Evolutionary conservation across 805 yeast genomes (phyloP).

Genomic region (Yarrowia sp.): DNA sequence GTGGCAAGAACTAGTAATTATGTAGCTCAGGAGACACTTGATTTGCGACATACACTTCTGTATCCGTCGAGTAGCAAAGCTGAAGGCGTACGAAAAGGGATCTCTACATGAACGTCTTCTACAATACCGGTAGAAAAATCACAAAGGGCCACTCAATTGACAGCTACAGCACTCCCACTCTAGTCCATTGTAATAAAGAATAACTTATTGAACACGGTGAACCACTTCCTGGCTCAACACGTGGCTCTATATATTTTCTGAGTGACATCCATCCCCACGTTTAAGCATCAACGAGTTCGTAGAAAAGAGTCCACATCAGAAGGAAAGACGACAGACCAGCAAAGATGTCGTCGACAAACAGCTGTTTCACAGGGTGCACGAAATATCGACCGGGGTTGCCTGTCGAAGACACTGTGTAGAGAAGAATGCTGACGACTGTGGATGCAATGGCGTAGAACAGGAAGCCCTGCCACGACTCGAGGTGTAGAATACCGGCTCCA

Average conservation of each 20-base stretch:
- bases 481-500: conserved; percentile 61
- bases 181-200: no score
- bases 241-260: neutral
- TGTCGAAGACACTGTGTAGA: conserved; percentile 51
- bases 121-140: no score
- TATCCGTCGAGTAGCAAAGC: no score
- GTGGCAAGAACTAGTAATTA: no score
- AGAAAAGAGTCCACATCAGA: conserved; percentile 65
- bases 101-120: no score
- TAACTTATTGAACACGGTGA: no score
- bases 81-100: no score
- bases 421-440: conserved; percentile 49
- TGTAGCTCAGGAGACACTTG: no score
- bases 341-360: conserved; percentile 56
- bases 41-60: no score
- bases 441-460: conserved; percentile 53
- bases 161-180: no score
- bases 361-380: conserved; percentile 52
- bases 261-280: neutral
- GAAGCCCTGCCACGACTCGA: conserved; percentile 60
- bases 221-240: conserved; percentile 12
- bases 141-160: no score
- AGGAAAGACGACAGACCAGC: conserved; percentile 60
- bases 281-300: conserved; percentile 55
- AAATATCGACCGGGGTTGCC: conserved; percentile 53